Base-by-base conservation (phyloP, 73 alveolate genomes). In the Urostyla sp. region DNA sequence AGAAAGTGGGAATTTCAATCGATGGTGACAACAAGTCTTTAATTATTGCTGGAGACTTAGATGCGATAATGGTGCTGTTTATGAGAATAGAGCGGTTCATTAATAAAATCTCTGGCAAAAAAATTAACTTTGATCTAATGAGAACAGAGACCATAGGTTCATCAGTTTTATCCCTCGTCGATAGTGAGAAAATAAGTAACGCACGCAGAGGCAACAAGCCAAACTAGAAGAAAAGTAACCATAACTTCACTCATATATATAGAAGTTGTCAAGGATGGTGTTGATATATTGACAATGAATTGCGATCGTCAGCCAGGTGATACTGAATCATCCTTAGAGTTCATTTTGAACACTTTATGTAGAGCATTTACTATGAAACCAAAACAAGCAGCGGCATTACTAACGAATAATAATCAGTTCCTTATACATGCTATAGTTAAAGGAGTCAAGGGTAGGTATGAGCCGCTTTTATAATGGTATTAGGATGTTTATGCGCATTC, bases 371-470 rank as follows among this genome's bases (percentile, higher is more conserved):
- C 53, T 18, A 27, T 89, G 89, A 89, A 75, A 46, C 90, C 94
- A 10, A 89, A 85, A 60, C 75, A 94, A 78, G 94, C 96, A 4
- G 97, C 98, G 10, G 95, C 94, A 26, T 85, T 94, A 35, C 76
- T 94, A 11, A 86, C 97, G 7, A 88, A 91, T 67, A 91, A 92
- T 34, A 88, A 91, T 50, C 86, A 94, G 63, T 91, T 84, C 59
- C 72, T 94, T 35, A 92, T 96, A 32, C 97, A 94, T 73, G 46
- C 93, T n/a, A 75, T 84, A 18, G 96, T 92, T 16, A 94, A 92
- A 74, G 98, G 98, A 28, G 90, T 94, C 59, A 94, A 94, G 58
- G 94, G 95, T 13, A 94, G 91, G 73, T 94, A 88, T 55, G 95
- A 84, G 73, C 94, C 96, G 10, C 69, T 94, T 20, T 60, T 79